Percentiles rank a stretch among this genome's conserved stretches.
Evolutionary conservation across 495 filamentous ascomycete species (phyloP).

Genomic region (Jackrogersella multiformis): DNA sequence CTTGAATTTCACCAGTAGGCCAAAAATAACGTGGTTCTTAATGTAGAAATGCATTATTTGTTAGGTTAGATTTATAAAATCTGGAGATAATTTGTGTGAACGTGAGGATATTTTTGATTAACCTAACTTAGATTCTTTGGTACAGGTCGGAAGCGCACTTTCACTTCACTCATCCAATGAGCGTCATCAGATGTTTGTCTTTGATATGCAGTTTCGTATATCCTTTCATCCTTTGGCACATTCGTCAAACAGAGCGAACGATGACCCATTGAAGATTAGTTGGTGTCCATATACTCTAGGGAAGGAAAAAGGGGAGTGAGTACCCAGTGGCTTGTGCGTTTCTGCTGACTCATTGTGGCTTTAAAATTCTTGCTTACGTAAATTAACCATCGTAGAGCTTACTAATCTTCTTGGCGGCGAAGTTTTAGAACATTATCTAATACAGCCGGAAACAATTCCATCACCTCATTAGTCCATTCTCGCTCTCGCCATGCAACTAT

Average conservation of each 20-base stretch:
- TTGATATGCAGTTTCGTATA: neutral
- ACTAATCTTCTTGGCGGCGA: neutral
- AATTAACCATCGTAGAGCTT: neutral
- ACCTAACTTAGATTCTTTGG: too few species aligned
- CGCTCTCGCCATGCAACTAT: conserved; percentile 7
- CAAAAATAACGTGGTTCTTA: too few species aligned
- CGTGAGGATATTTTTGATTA: too few species aligned
- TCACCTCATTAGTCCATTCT: neutral
- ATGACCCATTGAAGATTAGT: neutral
- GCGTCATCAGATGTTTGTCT: neutral
- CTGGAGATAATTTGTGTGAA: too few species aligned
- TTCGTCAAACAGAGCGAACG: neutral
- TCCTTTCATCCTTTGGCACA: neutral
- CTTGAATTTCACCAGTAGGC: too few species aligned
- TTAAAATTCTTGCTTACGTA: neutral
- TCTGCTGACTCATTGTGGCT: neutral
- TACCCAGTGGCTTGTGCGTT: neutral
- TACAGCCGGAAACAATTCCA: neutral
- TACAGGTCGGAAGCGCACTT: neutral
- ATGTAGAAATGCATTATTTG: too few species aligned
- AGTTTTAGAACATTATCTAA: conserved; percentile 3
- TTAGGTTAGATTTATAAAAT: too few species aligned
- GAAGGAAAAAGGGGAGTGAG: neutral
- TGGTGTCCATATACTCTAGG: neutral
- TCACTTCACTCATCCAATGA: neutral